phyloP scores from a whole-genome alignment of 495 filamentous ascomycete genomes.

The Podospora sp. region DNA sequence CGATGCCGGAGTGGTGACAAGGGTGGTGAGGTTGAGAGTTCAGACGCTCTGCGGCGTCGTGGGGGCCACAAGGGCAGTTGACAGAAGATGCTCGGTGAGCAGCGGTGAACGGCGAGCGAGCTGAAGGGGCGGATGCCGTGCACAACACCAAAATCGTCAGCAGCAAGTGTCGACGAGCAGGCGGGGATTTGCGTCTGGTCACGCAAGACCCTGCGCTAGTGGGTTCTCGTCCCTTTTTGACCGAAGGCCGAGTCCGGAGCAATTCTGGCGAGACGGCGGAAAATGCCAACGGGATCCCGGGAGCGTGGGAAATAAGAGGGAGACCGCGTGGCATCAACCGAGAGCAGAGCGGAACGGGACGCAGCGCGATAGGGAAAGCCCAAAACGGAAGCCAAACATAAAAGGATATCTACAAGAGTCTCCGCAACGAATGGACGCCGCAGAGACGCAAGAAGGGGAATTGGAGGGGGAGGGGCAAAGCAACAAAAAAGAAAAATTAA shows the following conservation, averaged over 20 bases:
- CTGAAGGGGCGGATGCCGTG: background rate
- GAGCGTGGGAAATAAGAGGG: slow-evolving; percentile 17
- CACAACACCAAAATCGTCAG: background rate
- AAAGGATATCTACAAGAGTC: slow-evolving; percentile 3
- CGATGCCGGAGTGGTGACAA: slow-evolving; percentile 17
- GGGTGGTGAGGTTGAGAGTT: background rate
- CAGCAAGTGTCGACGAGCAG: background rate
- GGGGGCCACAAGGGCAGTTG: slow-evolving; percentile 13
- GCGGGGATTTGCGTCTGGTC: slow-evolving; percentile 6
- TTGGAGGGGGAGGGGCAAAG: background rate
- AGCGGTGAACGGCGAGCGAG: slow-evolving; percentile 5
- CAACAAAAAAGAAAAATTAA: background rate
- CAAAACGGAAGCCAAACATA: slow-evolving; percentile 13
- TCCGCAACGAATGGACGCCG: background rate
- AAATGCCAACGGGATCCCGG: slow-evolving; percentile 12
- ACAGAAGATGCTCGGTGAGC: slow-evolving; percentile 22
- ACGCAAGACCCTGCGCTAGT: slow-evolving; percentile 7
- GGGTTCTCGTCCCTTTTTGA: slow-evolving; percentile 15
- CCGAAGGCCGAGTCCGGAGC: slow-evolving; percentile 21
- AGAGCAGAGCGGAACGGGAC: slow-evolving; percentile 15
- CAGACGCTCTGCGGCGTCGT: slow-evolving; percentile 8
- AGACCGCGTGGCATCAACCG: slow-evolving; percentile 13
- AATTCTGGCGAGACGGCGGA: slow-evolving; percentile 8
- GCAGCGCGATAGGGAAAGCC: slow-evolving; percentile 12
- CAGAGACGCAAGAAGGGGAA: slow-evolving; percentile 2